Percentiles rank a stretch among this genome's conserved stretches.
These are phyloP conservation scores for Apiotrichum veenhuisii DNA, from an alignment of 1,284 basidiomycete species.

Conservation along the genomic window DNA sequence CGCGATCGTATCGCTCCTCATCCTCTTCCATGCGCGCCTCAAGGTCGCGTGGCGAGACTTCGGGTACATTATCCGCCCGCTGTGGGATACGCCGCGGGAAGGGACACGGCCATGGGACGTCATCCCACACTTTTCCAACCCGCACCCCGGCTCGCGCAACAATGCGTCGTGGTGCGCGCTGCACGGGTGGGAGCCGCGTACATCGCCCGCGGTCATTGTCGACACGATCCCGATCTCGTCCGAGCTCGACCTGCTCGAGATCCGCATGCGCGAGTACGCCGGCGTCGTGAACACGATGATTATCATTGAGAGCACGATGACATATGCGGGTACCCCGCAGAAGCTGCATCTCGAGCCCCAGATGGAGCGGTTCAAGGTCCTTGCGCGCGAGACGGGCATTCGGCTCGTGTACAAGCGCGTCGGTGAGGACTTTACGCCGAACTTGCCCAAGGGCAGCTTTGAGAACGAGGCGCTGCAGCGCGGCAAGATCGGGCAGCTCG, in stretches of 20 bases:
- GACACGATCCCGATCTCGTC: conserved; percentile 63
- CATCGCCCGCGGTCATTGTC: conserved; percentile 12
- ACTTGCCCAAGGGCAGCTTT: conserved; percentile 44
- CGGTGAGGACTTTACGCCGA: conserved; percentile 26
- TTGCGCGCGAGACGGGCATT: conserved; percentile 1
- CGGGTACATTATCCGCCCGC: conserved; percentile 29
- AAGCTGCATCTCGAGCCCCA: conserved; percentile 53
- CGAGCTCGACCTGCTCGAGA: conserved; percentile 66
- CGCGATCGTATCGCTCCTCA: neutral
- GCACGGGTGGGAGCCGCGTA: conserved; percentile 21
- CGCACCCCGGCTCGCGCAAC: neutral
- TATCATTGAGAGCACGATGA: conserved; percentile 62
- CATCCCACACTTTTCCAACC: conserved; percentile 21
- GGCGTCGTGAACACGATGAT: conserved; percentile 62
- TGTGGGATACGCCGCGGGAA: conserved; percentile 26
- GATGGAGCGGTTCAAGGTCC: conserved; percentile 17
- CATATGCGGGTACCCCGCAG: conserved; percentile 62
- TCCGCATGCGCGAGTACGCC: conserved; percentile 63
- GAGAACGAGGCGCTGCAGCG: conserved; percentile 40
- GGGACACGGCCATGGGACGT: conserved; percentile 11
- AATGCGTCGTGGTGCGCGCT: conserved; percentile 22
- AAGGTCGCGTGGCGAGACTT: conserved; percentile 21
- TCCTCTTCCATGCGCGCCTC: neutral
- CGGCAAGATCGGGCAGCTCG: neutral
- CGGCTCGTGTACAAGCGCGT: conserved; percentile 13